Evolutionary conservation across 352 stramenopile genomes (phyloP), one percentile per base, ranked within the genome.

Genomic region (Pythium coloratum): DNA sequence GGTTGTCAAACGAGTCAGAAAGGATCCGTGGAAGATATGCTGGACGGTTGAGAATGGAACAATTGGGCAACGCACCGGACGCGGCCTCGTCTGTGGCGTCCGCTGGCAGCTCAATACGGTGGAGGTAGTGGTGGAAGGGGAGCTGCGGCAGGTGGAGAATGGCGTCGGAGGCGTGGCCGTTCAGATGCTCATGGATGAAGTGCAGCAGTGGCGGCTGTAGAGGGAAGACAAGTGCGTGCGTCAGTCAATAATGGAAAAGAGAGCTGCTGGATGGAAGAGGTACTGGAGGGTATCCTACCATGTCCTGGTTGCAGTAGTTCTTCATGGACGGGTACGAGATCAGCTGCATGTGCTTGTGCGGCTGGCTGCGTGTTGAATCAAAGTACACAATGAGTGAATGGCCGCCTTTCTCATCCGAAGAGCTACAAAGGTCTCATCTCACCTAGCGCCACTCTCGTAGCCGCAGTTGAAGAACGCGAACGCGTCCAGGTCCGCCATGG

Each of bases 291-390:
- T 10, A 57, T 6, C 50, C 9, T 69, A 89, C 84, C 82, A 89
- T 89, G 34, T 86, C 73, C 8, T 81, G 69, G 3, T 75, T 76
- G 6, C 79, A 90, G 64, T 88, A 88, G 28, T 47, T 61, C 71
- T 85, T 80, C 56, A 92, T 79, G 30, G 82, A 92, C 53, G 80
- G 70, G 70, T 90, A 92, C 64, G 86, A 91, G 62, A 92, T 94
- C 54, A 92, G 81, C 69, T 94, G 86, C 84, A 94, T 92, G 76
- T 94, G 86, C 62, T 94, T 94, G 72, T 92, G 84, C n/a, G 86
- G 84, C 69, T 94, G 86, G 59, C 84, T 94, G 61, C 6, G 24
- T 26, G 20, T 24, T 24, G 20, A 24, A 30, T 13, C 46, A 53
- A 6, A 59, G 13, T 16, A 1, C 6, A n/a, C 13, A 10, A 55